A percentile compares a stretch with the other conserved stretches of the same genome.
Conservation (phyloP, 2,329 filamentous ascomycete genomes). For the Aspergillus oerlinghausenensis region DNA sequence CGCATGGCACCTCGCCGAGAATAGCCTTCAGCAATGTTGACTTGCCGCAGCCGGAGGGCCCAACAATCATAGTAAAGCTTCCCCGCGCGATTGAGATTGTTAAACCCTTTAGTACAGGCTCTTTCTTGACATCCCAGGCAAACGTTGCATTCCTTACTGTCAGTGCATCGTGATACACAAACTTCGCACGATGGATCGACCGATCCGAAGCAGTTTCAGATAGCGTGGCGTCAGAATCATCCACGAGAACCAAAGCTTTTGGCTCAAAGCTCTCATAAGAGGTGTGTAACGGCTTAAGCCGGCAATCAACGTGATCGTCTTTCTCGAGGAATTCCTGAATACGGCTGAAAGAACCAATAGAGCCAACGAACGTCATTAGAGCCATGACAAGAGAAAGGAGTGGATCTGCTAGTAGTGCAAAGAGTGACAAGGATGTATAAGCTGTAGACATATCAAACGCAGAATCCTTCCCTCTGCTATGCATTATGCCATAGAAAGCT, state of each 20-base stretch:
- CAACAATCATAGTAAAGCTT: conserved; percentile 47
- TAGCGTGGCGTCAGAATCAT: conserved; percentile 20
- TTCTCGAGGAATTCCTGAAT: conserved; percentile 45
- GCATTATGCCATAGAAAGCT: conserved; percentile 40
- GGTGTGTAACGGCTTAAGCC: conserved; percentile 9
- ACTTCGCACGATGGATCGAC: conserved; percentile 16
- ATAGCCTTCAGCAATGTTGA: conserved; percentile 47
- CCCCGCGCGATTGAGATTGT: conserved; percentile 38
- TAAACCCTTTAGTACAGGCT: conserved; percentile 39
- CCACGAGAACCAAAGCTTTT: conserved; percentile 15
- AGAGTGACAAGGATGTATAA: conserved; percentile 47
- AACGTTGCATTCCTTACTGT: conserved; percentile 44
- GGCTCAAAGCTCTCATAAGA: conserved; percentile 15
- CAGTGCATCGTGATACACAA: conserved; percentile 26
- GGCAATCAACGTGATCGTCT: conserved; percentile 24
- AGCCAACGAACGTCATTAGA: conserved; percentile 41
- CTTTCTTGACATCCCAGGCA: conserved; percentile 43
- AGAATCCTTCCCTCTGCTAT: conserved; percentile 25
- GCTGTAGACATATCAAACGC: conserved; percentile 39
- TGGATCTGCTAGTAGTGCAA: conserved; percentile 44
- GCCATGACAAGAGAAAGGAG: conserved; percentile 44
- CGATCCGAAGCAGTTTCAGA: conserved; percentile 20
- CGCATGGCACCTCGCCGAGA: conserved; percentile 39
- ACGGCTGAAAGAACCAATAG: conserved; percentile 43
- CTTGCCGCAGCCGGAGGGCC: conserved; percentile 51